These are phyloP conservation scores for Boletus reticulatus DNA, from an alignment of 768 basidiomycete species.

Conservation along the genomic window DNA sequence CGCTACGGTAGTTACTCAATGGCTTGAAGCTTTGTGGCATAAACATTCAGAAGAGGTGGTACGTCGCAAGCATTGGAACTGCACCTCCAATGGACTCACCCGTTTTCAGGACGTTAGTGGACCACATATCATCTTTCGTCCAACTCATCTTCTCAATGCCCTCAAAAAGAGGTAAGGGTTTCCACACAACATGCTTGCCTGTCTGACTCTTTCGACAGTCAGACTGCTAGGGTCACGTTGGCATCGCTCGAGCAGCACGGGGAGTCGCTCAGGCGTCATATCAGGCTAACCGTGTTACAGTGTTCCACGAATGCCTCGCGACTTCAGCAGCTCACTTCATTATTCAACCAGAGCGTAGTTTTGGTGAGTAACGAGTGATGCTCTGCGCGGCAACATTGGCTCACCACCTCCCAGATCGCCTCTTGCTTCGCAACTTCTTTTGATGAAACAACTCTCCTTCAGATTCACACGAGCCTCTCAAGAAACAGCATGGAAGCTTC, in stretches of 20 bases:
- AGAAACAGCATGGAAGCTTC: conserved; percentile 19
- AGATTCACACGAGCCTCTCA: conserved; percentile 5
- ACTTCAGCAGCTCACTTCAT: conserved; percentile 38
- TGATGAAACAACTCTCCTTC: conserved; percentile 23
- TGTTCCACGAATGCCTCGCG: conserved; percentile 39
- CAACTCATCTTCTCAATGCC: conserved; percentile 38
- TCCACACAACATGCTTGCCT: not conserved
- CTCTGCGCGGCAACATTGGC: not conserved
- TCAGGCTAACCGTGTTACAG: conserved; percentile 38
- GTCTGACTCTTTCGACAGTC: conserved; percentile 32
- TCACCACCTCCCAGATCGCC: conserved; percentile 31
- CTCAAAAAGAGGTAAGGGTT: conserved; percentile 41
- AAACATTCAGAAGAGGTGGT: conserved; percentile 7
- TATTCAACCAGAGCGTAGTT: conserved; percentile 41
- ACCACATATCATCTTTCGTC: conserved; percentile 44
- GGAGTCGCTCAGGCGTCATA: conserved; percentile 36
- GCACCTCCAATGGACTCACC: not conserved
- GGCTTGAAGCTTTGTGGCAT: conserved; percentile 54
- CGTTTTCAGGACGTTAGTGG: conserved; percentile 26
- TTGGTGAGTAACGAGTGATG: conserved; percentile 35
- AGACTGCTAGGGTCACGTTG: conserved; percentile 40
- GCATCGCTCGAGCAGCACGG: conserved; percentile 39
- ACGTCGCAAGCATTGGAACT: not conserved
- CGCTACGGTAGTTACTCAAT: conserved; percentile 40
- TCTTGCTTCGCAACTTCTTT: conserved; percentile 44